A percentile compares a stretch with the other conserved stretches of the same genome.
Conservation (phyloP, 805 yeast species). For the Metschnikowia cerradonensis region DNA sequence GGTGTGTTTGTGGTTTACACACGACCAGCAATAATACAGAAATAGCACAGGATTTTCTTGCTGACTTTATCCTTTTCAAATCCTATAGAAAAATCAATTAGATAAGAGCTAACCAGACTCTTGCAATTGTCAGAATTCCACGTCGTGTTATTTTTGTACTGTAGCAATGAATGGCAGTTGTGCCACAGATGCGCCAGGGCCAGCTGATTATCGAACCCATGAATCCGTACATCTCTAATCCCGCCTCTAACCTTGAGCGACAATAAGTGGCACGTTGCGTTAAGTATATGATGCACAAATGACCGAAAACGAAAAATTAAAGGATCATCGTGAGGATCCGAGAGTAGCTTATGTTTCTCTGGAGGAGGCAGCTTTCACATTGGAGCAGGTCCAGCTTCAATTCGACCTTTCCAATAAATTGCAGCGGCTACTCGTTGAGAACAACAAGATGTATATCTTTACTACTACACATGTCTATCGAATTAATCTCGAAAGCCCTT, state of each 20-base stretch:
- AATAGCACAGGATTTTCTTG: not conserved
- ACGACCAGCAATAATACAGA: constrained; percentile 6
- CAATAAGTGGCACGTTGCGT: not conserved
- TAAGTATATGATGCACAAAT: not conserved
- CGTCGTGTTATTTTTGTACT: not conserved
- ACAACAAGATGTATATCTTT: constrained; percentile 33
- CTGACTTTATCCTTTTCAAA: not conserved
- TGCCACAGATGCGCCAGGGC: not conserved
- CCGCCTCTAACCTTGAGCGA: not conserved
- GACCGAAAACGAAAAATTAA: not conserved
- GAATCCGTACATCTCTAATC: not conserved
- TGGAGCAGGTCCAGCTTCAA: constrained; percentile 40
- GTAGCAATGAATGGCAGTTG: not conserved
- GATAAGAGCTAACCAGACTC: not conserved
- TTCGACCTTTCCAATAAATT: constrained; percentile 28
- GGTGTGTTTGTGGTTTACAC: constrained; percentile 8
- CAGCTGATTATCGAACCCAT: not conserved
- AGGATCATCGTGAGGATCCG: not conserved
- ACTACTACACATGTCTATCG: constrained; percentile 20
- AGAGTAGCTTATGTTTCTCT: not conserved
- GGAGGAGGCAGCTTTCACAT: constrained; percentile 23
- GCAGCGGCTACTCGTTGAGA: constrained; percentile 25
- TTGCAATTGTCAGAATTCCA: too few species aligned
- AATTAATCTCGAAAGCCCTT: constrained; percentile 35
- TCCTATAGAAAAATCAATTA: not conserved